Base-by-base conservation (phyloP, 768 basidiomycete genomes). In the Tylopilus sp. region DNA sequence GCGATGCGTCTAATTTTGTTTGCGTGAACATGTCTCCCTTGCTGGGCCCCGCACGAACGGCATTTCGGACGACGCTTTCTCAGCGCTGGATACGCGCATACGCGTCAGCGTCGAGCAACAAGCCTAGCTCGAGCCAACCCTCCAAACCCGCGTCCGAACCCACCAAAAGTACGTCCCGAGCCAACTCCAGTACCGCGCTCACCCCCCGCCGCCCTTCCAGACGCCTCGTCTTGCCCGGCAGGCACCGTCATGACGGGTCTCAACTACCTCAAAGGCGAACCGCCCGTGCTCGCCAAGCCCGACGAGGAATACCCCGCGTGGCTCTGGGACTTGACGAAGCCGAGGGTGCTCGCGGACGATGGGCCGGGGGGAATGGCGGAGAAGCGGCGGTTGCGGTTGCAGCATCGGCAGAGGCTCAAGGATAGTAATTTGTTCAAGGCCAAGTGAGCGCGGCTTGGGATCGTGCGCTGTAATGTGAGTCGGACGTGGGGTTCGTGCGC, bases 291-390 rank as follows among this genome's bases (percentile, higher is more conserved):
- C 22, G 89, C 94, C 2, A 71, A 78, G 12, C 74, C 87, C 0
- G 94, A 97, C 68, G 86, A 89, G 40, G 83, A 85, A 59, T 96
- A 97, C 67, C 94, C 94, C 4, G 68, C 80, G 8, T 97, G 94
- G 94, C 68, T 97, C 36, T 97, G 94, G 94, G 84, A 78, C 14
- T 64, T 92, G 34, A 71, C 90, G 19, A 69, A 83, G 54, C 79
- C 84, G 6, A 81, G 79, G 62, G 76, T 77, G 37, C 73, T 78
- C 50, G 78, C 78, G 17, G 86, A 89, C 50, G 87, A 90, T 55
- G 86, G 86, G 1, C 87, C 84, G 1, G 89, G 87, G 19, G 86
- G 89, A 21, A 79, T 80, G 66, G 82, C 76, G 45, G 78, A 80
- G 68, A 76, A 82, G 45, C 72, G 76, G 50, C 71, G 73, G 52